Conservation (phyloP, 75 land plant genomes). For the Chamaecyparis obtusa region DNA sequence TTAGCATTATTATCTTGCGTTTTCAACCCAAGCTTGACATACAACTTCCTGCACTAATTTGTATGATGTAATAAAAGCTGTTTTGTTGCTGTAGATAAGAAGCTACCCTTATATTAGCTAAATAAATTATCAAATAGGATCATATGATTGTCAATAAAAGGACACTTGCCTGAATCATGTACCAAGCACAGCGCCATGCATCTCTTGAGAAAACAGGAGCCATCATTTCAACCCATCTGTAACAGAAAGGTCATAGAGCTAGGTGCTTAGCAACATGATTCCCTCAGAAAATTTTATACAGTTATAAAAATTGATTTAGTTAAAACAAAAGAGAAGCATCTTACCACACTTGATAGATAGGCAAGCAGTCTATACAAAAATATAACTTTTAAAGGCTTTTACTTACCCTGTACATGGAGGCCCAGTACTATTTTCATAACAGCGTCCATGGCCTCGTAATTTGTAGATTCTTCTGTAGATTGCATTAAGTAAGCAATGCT, state of each 20-base stretch:
- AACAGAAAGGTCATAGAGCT: slow-evolving; percentile 5
- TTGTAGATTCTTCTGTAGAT: slow-evolving; percentile 60
- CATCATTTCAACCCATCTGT: slow-evolving; percentile 88
- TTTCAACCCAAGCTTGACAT: not conserved
- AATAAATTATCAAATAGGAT: not conserved
- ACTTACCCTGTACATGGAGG: slow-evolving; percentile 92
- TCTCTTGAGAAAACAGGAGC: slow-evolving; percentile 78
- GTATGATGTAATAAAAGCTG: not conserved
- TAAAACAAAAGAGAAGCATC: not conserved
- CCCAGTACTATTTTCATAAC: slow-evolving; percentile 55
- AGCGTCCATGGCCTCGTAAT: slow-evolving; percentile 36
- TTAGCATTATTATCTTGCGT: not conserved
- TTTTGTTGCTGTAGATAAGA: not conserved
- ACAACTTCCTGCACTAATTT: not conserved
- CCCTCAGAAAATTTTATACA: not conserved
- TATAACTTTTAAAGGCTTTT: not conserved
- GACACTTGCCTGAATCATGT: slow-evolving; percentile 64
- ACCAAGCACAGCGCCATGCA: slow-evolving; percentile 90
- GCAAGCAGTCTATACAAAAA: not conserved
- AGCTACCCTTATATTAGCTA: not conserved
- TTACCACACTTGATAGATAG: not conserved
- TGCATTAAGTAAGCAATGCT: not conserved
- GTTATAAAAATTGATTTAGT: not conserved
- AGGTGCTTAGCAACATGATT: not conserved
- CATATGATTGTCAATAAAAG: not conserved